phyloP scores from a whole-genome alignment of 306 rosid species.

The Castanea crenata region DNA sequence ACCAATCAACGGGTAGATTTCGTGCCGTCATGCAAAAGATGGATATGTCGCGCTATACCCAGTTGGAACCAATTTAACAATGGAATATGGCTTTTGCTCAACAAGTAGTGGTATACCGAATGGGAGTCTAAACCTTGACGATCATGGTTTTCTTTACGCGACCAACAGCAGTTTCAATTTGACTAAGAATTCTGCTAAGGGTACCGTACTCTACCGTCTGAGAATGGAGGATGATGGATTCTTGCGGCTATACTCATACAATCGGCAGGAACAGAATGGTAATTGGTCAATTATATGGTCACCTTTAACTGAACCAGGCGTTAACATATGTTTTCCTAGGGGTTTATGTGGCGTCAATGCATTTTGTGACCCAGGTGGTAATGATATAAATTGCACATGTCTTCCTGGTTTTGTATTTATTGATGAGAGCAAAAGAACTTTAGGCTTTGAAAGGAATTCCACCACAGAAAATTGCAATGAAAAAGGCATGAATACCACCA shows the following conservation, averaged over 20 bases:
- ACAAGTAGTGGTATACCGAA: too few species aligned
- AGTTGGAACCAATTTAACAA: too few species aligned
- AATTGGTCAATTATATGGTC: background rate
- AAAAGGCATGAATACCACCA: background rate
- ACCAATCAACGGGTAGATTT: too few species aligned
- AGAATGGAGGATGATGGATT: background rate
- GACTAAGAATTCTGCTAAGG: too few species aligned
- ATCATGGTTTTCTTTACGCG: too few species aligned
- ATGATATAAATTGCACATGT: background rate
- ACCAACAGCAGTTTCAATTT: too few species aligned
- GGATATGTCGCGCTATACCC: too few species aligned
- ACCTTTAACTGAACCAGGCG: fast-evolving
- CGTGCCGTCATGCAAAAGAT: too few species aligned
- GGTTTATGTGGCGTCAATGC: background rate
- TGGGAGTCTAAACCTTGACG: too few species aligned
- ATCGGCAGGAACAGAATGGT: background rate
- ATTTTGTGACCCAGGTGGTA: background rate
- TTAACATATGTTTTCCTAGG: background rate
- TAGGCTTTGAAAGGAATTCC: background rate
- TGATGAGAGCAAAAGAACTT: background rate
- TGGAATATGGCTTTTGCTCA: too few species aligned
- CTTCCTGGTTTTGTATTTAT: background rate
- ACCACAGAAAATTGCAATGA: background rate
- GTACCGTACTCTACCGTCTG: background rate
- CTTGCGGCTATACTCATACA: background rate